Percentiles rank a stretch among this genome's conserved stretches.
Evolutionary conservation across 2,329 filamentous ascomycete genomes (phyloP).

Genomic region (Pseudogymnoascus sp.): DNA sequence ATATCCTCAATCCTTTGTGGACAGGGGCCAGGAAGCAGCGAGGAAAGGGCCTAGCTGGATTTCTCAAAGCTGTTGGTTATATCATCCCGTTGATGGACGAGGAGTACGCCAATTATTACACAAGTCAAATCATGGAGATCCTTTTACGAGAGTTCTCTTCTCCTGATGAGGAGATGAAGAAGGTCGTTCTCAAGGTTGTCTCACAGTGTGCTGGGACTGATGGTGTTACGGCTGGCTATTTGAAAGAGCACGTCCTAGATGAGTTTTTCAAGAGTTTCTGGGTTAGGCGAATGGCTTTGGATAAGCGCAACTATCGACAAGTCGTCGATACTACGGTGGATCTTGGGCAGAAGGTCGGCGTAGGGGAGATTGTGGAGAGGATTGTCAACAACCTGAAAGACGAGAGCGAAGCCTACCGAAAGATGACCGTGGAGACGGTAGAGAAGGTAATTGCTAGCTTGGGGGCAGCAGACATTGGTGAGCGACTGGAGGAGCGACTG

Average conservation of each 20-base stretch:
- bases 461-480: constrained; percentile 87
- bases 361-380: constrained; percentile 86
- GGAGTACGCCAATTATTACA: constrained; percentile 99
- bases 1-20: constrained; percentile 95
- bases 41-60: constrained; percentile 90
- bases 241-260: constrained; percentile 89
- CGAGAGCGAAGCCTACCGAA: constrained; percentile 93
- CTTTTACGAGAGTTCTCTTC: constrained; percentile 91
- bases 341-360: constrained; percentile 94
- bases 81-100: constrained; percentile 99
- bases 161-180: constrained; percentile 99
- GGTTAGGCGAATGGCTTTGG: constrained; percentile 92
- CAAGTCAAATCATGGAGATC: constrained; percentile 97
- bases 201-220: constrained; percentile 92
- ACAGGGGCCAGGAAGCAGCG: constrained; percentile 92
- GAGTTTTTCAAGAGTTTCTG: constrained; percentile 99
- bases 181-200: constrained; percentile 94
- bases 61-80: constrained; percentile 94
- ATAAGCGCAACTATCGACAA: constrained; percentile 95
- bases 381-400: constrained; percentile 96
- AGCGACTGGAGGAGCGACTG: constrained; percentile 83
- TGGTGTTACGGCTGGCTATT: constrained; percentile 86
- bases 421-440: constrained; percentile 98
- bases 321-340: constrained; percentile 98
- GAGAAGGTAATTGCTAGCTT: constrained; percentile 93